These are phyloP conservation scores for Dactylellina sp. DNA, from an alignment of 2,329 filamentous ascomycete genomes.

Conservation along the genomic window DNA sequence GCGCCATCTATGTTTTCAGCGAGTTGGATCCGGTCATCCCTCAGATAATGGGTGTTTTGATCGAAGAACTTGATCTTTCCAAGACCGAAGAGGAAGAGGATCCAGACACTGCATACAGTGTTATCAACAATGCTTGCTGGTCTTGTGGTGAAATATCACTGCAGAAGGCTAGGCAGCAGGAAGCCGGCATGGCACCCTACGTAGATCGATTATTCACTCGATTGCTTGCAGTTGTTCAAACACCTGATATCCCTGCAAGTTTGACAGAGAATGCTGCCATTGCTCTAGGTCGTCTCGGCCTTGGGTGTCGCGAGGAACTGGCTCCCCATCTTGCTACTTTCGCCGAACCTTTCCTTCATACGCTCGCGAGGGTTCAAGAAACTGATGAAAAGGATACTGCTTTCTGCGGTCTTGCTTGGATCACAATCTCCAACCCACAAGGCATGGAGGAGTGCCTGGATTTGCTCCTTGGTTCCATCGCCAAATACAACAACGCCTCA, in stretches of 20 bases:
- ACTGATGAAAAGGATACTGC: slow-evolving; percentile 95
- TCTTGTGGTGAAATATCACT: slow-evolving; percentile 92
- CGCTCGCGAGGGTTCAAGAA: slow-evolving; percentile 85
- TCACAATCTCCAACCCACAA: slow-evolving; percentile 86
- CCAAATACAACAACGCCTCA: slow-evolving; percentile 77
- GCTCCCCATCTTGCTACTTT: slow-evolving; percentile 83
- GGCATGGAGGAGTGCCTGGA: slow-evolving; percentile 88
- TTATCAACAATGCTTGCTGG: slow-evolving; percentile 99
- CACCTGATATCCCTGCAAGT: slow-evolving; percentile 84
- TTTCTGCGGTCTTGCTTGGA: slow-evolving; percentile 86
- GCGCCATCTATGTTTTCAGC: slow-evolving; percentile 88
- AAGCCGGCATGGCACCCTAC: slow-evolving; percentile 76
- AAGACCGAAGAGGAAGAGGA: slow-evolving; percentile 77
- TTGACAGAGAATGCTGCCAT: slow-evolving; percentile 95
- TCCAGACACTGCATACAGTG: slow-evolving; percentile 85
- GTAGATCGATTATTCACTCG: slow-evolving; percentile 80
- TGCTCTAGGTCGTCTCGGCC: slow-evolving; percentile 85
- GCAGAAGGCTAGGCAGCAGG: slow-evolving; percentile 71
- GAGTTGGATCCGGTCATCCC: slow-evolving; percentile 80
- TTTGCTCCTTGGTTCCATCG: slow-evolving; percentile 85
- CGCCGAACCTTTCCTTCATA: slow-evolving; percentile 81
- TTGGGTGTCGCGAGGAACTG: slow-evolving; percentile 79
- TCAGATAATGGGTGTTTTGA: slow-evolving; percentile 80
- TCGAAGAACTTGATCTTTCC: slow-evolving; percentile 79
- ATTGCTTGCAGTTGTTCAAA: slow-evolving; percentile 84